Evolutionary conservation across 148 eudicot species (phyloP).

Genomic region (Polygonum maritimum): DNA sequence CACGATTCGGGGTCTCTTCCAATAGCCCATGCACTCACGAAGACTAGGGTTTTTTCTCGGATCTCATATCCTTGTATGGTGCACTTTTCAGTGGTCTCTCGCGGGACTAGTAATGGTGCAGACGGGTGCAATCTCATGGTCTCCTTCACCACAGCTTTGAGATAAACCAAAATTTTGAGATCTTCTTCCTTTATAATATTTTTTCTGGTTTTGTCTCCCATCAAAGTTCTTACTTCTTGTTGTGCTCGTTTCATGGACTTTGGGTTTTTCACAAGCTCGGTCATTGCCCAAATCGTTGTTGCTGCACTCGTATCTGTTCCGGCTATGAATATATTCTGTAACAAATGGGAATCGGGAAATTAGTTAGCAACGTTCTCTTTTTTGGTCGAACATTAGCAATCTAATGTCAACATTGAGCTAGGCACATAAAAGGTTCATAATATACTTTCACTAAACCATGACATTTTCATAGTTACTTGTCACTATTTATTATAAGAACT

Average conservation of each 20-base stretch:
- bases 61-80: too few species aligned
- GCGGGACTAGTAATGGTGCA: too few species aligned
- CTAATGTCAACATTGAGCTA: too few species aligned
- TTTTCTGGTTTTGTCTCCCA: background rate
- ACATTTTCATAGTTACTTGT: too few species aligned
- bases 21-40: too few species aligned
- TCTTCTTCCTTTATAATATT: slow-evolving; percentile 19
- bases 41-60: too few species aligned
- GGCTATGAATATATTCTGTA: slow-evolving; percentile 14
- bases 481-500: too few species aligned
- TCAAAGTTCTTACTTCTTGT: slow-evolving; percentile 10
- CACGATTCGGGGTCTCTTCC: too few species aligned
- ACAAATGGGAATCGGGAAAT: background rate
- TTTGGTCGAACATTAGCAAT: too few species aligned
- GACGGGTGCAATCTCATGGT: slow-evolving; percentile 28
- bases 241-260: slow-evolving; percentile 21
- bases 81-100: too few species aligned
- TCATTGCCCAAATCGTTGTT: background rate
- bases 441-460: too few species aligned
- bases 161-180: slow-evolving; percentile 6
- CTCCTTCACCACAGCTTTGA: slow-evolving; percentile 30
- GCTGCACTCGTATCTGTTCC: slow-evolving; percentile 30
- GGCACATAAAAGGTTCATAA: too few species aligned
- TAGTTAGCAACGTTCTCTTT: background rate
- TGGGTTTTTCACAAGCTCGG: slow-evolving; percentile 20